A percentile compares a stretch with the other conserved stretches of the same genome.
Evolutionary conservation across 257 asterid species (phyloP).

Genomic region (Ophiorrhiza pumila): DNA sequence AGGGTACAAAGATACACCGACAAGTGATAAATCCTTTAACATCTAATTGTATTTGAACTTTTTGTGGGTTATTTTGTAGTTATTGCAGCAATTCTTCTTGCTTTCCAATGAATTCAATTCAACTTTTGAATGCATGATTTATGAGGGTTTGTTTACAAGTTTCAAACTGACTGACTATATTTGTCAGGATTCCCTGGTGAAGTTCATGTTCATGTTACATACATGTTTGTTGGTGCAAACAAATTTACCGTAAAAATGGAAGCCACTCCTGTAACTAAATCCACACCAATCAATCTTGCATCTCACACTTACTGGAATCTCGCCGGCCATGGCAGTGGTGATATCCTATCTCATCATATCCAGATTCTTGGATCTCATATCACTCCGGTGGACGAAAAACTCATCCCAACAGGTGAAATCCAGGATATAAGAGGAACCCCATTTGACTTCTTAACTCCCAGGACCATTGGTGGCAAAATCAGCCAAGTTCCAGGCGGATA

Average conservation of each 20-base stretch:
- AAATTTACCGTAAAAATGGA: constrained; percentile 52
- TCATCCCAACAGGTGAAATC: constrained; percentile 74
- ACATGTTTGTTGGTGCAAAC: constrained; percentile 44
- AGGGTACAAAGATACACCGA: too few relatives aligned
- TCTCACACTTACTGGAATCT: constrained; percentile 90
- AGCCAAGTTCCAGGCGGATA: constrained; percentile 46
- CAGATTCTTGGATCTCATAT: constrained; percentile 49
- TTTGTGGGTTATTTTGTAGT: too few relatives aligned
- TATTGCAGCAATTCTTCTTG: too few relatives aligned
- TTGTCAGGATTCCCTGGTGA: constrained; percentile 72
- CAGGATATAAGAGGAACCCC: constrained; percentile 46
- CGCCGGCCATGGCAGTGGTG: constrained; percentile 65
- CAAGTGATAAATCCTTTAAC: too few relatives aligned
- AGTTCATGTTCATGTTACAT: constrained; percentile 53
- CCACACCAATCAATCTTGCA: constrained; percentile 79
- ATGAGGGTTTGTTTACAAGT: too few relatives aligned
- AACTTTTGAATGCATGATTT: too few relatives aligned
- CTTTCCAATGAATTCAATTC: too few relatives aligned
- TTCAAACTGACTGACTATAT: too few relatives aligned
- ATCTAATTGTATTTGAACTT: too few relatives aligned
- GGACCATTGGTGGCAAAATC: constrained; percentile 44
- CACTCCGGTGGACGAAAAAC: constrained; percentile 56
- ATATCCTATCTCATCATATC: constrained; percentile 55
- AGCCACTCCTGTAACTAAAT: constrained; percentile 49
- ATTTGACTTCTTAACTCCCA: constrained; percentile 54